These are phyloP conservation scores for Suhomyces faveliae DNA, from an alignment of 805 yeast species.

Conservation along the genomic window DNA sequence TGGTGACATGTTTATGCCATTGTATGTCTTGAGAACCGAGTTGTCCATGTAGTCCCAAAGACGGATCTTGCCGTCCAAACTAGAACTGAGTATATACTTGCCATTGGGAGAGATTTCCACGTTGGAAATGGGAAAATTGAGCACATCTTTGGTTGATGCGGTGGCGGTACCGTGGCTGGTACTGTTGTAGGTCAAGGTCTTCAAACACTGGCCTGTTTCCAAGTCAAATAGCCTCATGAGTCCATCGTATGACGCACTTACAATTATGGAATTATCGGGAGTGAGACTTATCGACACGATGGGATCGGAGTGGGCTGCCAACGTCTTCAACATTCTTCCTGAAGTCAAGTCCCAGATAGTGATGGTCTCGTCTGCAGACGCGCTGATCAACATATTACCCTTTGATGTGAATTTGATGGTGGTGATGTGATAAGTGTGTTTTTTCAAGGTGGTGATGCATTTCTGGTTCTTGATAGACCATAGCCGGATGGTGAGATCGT, in stretches of 20 bases:
- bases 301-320: conserved; percentile 93
- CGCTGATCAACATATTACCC: conserved; percentile 78
- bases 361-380: conserved; percentile 88
- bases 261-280: conserved; percentile 77
- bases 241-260: conserved; percentile 90
- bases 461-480: conserved; percentile 60
- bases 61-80: conserved; percentile 75
- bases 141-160: conserved; percentile 50
- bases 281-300: conserved; percentile 73
- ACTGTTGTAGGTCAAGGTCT: conserved; percentile 77
- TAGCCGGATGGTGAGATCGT: conserved; percentile 75
- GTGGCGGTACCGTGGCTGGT: conserved; percentile 60
- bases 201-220: conserved; percentile 85
- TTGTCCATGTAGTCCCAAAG: conserved; percentile 87
- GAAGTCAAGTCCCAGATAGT: conserved; percentile 82
- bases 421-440: conserved; percentile 85
- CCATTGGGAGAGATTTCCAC: conserved; percentile 81
- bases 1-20: conserved; percentile 20
- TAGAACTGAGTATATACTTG: conserved; percentile 69
- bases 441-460: conserved; percentile 52
- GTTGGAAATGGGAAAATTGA: conserved; percentile 67
- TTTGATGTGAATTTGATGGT: conserved; percentile 65
- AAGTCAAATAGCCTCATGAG: conserved; percentile 86
- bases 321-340: conserved; percentile 69
- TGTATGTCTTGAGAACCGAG: conserved; percentile 71